These are phyloP conservation scores for Myriosclerotinia duriaeana DNA, from an alignment of 2,329 filamentous ascomycete genomes.

Conservation along the genomic window DNA sequence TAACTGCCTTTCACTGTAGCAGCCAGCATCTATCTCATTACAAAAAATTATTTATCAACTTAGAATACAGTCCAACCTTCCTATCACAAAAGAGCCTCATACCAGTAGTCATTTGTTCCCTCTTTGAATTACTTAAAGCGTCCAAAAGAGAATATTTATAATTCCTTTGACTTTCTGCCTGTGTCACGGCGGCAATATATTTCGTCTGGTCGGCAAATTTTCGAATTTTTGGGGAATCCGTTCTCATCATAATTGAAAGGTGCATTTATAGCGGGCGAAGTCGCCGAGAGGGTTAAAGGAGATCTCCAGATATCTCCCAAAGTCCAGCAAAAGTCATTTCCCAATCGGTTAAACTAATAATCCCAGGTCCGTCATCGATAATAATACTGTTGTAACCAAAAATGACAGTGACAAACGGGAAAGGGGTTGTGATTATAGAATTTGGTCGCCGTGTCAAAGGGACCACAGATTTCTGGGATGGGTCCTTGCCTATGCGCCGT, in stretches of 20 bases:
- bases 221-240: constrained; percentile 10
- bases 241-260: constrained; percentile 24
- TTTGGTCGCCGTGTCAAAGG: constrained; percentile 33
- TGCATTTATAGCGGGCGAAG: constrained; percentile 23
- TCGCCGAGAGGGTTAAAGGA: background rate
- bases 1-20: too few relatives aligned
- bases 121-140: constrained; percentile 16
- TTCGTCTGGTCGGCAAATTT: constrained; percentile 8
- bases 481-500: constrained; percentile 28
- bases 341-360: constrained; percentile 41
- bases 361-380: constrained; percentile 35
- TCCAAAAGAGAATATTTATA: constrained; percentile 1
- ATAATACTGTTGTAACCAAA: constrained; percentile 41
- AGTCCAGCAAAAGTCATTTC: constrained; percentile 32
- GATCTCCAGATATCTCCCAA: constrained; percentile 18
- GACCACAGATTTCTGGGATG: constrained; percentile 32
- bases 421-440: constrained; percentile 39
- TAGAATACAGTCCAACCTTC: constrained; percentile 11
- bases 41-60: too few relatives aligned
- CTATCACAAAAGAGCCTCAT: constrained; percentile 22
- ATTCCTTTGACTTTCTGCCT: constrained; percentile 17
- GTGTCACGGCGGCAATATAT: constrained; percentile 13
- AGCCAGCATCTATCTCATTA: too few relatives aligned
- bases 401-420: constrained; percentile 40
- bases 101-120: constrained; percentile 21